phyloP scores from a whole-genome alignment of 805 yeast genomes.

The Clavispora phyllophila region DNA sequence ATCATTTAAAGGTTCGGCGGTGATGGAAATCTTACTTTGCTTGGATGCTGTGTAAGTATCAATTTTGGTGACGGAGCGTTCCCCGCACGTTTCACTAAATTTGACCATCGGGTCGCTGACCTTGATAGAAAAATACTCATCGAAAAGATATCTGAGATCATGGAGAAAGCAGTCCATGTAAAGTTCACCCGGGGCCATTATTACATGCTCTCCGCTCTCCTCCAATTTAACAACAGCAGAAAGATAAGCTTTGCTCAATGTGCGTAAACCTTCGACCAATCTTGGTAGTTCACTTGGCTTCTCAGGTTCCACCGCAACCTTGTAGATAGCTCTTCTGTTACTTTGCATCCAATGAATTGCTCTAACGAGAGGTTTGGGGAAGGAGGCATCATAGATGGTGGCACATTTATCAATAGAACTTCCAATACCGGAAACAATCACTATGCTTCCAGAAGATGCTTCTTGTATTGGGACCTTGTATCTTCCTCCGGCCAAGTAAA shows the following conservation, averaged over 20 bases:
- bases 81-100: constrained; percentile 72
- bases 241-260: constrained; percentile 57
- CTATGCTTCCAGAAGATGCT: constrained; percentile 64
- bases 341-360: constrained; percentile 39
- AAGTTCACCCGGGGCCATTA: constrained; percentile 82
- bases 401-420: constrained; percentile 54
- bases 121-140: constrained; percentile 60
- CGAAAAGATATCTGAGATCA: constrained; percentile 63
- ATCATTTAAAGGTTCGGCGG: constrained; percentile 69
- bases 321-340: constrained; percentile 56
- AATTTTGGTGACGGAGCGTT: constrained; percentile 62
- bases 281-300: constrained; percentile 75
- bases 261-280: constrained; percentile 64
- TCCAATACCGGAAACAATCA: constrained; percentile 61
- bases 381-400: constrained; percentile 38
- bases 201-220: constrained; percentile 81
- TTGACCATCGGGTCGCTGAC: constrained; percentile 80
- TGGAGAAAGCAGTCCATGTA: constrained; percentile 79
- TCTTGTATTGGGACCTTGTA: constrained; percentile 52
- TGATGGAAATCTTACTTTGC: constrained; percentile 55
- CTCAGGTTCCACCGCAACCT: constrained; percentile 78
- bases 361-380: constrained; percentile 11
- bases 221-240: constrained; percentile 69
- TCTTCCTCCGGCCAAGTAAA: constrained; percentile 64
- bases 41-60: constrained; percentile 53